Evolutionary conservation across 768 basidiomycete genomes (phyloP).

Genomic region (Termitomyces sp.): DNA sequence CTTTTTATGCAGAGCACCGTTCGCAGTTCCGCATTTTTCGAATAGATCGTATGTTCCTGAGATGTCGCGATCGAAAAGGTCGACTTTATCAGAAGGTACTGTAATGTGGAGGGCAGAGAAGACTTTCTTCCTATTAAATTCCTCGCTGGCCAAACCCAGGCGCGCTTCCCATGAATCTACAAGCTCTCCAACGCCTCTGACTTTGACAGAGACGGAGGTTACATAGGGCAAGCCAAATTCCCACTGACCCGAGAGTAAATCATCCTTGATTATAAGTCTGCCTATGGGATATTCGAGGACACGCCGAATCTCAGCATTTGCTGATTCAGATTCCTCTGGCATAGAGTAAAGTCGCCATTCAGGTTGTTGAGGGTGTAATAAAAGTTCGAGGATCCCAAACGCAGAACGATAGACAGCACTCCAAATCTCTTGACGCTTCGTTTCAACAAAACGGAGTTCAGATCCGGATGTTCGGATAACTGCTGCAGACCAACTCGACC

Average conservation of each 20-base stretch:
- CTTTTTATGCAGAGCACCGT: constrained; percentile 74
- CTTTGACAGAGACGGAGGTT: constrained; percentile 48
- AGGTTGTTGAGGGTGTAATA: constrained; percentile 67
- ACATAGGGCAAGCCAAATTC: constrained; percentile 69
- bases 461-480: constrained; percentile 51
- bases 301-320: constrained; percentile 74
- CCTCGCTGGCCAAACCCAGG: constrained; percentile 63
- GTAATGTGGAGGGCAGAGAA: constrained; percentile 60
- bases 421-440: constrained; percentile 89
- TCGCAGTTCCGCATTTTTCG: constrained; percentile 87
- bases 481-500: constrained; percentile 66
- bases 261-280: constrained; percentile 51
- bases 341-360: constrained; percentile 86
- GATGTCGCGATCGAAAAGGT: constrained; percentile 69
- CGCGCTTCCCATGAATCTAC: constrained; percentile 84
- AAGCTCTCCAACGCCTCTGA: constrained; percentile 59
- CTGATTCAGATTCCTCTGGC: constrained; percentile 61
- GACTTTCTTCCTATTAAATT: constrained; percentile 62
- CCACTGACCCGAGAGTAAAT: constrained; percentile 70
- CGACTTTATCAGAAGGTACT: constrained; percentile 40
- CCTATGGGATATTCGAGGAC: constrained; percentile 74
- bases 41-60: constrained; percentile 75
- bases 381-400: constrained; percentile 65
- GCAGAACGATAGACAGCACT: constrained; percentile 71
- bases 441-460: constrained; percentile 77